These are phyloP conservation scores for Lecanicillium sp. DNA, from an alignment of 2,329 filamentous ascomycete species.

Conservation along the genomic window DNA sequence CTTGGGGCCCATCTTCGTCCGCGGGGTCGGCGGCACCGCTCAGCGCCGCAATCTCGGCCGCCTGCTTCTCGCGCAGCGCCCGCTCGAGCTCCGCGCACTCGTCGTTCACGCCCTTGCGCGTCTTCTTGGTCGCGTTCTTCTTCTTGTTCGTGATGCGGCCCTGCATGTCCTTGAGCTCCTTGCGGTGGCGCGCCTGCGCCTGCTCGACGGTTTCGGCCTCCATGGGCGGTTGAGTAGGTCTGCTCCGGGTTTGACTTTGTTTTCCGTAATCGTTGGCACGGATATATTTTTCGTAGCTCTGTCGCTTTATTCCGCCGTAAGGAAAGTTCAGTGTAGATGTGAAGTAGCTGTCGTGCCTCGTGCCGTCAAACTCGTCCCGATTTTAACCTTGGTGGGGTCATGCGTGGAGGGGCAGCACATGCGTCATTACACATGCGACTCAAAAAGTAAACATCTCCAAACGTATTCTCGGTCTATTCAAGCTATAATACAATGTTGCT, in stretches of 20 bases:
- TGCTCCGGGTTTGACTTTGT: too few relatives aligned
- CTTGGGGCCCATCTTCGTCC: constrained; percentile 19
- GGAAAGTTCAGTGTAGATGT: too few relatives aligned
- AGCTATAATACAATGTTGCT: neutral
- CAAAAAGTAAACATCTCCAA: too few relatives aligned
- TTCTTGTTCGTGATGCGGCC: constrained; percentile 88
- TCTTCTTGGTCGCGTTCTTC: constrained; percentile 91
- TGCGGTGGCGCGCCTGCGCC: constrained; percentile 72
- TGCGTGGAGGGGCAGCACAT: too few relatives aligned
- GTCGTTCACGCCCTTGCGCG: constrained; percentile 64
- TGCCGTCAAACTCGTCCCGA: too few relatives aligned
- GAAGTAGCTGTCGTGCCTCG: too few relatives aligned
- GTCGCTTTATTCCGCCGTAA: too few relatives aligned
- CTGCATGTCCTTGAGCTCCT: constrained; percentile 83
- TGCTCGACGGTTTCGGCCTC: constrained; percentile 61
- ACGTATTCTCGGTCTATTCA: neutral
- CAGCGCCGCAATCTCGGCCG: constrained; percentile 48
- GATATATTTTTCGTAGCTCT: too few relatives aligned
- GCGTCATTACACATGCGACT: too few relatives aligned
- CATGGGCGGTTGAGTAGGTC: too few relatives aligned
- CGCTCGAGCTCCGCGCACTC: constrained; percentile 69
- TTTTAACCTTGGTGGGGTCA: too few relatives aligned
- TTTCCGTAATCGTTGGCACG: too few relatives aligned
- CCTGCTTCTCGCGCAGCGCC: constrained; percentile 60
- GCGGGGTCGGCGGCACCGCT: constrained; percentile 21